Conservation (phyloP, 2,329 filamentous ascomycete genomes). For the Neonectria neomacrospora region DNA sequence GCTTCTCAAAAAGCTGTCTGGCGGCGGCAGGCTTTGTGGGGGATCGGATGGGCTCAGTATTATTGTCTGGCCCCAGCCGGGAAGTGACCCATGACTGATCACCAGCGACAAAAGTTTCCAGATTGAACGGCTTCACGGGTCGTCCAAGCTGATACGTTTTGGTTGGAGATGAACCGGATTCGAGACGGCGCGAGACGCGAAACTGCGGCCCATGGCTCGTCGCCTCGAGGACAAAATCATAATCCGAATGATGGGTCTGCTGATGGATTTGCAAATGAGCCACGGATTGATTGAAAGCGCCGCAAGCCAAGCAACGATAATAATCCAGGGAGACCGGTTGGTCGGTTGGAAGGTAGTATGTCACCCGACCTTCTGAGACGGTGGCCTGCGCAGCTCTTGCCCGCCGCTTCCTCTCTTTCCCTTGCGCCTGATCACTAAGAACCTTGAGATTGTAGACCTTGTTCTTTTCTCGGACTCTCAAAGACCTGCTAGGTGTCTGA, state of each 20-base stretch:
- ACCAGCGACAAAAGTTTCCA: slow-evolving; percentile 57
- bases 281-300: slow-evolving; percentile 58
- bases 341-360: slow-evolving; percentile 58
- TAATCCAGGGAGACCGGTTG: slow-evolving; percentile 59
- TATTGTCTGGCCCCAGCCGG: slow-evolving; percentile 52
- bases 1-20: slow-evolving; percentile 42
- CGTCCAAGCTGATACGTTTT: slow-evolving; percentile 57
- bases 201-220: slow-evolving; percentile 54
- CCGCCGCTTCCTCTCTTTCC: slow-evolving; percentile 60
- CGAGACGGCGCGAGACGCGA: slow-evolving; percentile 50
- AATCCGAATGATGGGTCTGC: slow-evolving; percentile 57
- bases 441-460: slow-evolving; percentile 70
- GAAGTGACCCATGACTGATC: slow-evolving; percentile 59
- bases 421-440: slow-evolving; percentile 67
- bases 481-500: slow-evolving; percentile 62
- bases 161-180: slow-evolving; percentile 45
- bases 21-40: slow-evolving; percentile 37
- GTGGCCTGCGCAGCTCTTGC: slow-evolving; percentile 41
- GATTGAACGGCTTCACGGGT: slow-evolving; percentile 56
- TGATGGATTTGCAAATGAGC: slow-evolving; percentile 62
- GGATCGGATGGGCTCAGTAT: slow-evolving; percentile 42
- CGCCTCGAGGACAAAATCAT: slow-evolving; percentile 54
- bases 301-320: slow-evolving; percentile 64
- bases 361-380: slow-evolving; percentile 56
- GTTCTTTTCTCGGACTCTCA: slow-evolving; percentile 59